phyloP scores from a whole-genome alignment of 1,284 basidiomycete species.

The Trichosporon sp. region DNA sequence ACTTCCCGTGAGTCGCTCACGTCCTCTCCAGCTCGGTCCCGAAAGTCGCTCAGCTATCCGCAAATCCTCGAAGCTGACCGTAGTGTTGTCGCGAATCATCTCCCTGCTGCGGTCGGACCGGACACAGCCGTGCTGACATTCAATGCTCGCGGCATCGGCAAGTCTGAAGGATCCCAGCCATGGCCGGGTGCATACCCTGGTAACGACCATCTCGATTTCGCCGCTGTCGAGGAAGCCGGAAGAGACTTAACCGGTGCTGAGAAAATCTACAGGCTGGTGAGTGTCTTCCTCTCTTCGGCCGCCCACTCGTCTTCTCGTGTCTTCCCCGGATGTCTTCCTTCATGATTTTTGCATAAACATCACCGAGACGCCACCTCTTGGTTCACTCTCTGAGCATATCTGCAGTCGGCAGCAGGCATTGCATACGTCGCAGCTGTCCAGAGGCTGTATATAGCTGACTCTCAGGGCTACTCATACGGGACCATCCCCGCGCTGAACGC shows the following conservation, averaged over 20 bases:
- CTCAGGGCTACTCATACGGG: constrained; percentile 44
- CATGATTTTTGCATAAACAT: neutral
- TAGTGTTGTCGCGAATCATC: constrained; percentile 30
- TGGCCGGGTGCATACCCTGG: constrained; percentile 26
- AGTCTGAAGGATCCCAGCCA: constrained; percentile 26
- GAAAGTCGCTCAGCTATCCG: neutral
- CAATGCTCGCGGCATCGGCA: constrained; percentile 38
- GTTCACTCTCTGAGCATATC: neutral
- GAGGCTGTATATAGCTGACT: too few species aligned
- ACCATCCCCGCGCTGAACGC: constrained; percentile 23
- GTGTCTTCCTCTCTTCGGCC: neutral
- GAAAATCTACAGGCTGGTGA: constrained; percentile 12
- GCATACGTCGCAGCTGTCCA: too few species aligned
- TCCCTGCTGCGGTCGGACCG: constrained; percentile 15
- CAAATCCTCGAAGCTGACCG: neutral
- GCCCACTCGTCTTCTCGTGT: too few species aligned
- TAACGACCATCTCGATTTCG: constrained; percentile 29
- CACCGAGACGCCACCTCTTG: neutral
- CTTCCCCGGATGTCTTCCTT: too few species aligned
- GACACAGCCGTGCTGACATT: constrained; percentile 32
- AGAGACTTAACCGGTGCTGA: constrained; percentile 16
- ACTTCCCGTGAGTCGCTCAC: constrained; percentile 39
- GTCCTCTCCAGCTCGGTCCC: neutral
- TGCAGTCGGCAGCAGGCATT: neutral
- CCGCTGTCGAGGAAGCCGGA: constrained; percentile 26